Conservation (phyloP, 768 basidiomycete species). For the Kwoniella sp. region DNA sequence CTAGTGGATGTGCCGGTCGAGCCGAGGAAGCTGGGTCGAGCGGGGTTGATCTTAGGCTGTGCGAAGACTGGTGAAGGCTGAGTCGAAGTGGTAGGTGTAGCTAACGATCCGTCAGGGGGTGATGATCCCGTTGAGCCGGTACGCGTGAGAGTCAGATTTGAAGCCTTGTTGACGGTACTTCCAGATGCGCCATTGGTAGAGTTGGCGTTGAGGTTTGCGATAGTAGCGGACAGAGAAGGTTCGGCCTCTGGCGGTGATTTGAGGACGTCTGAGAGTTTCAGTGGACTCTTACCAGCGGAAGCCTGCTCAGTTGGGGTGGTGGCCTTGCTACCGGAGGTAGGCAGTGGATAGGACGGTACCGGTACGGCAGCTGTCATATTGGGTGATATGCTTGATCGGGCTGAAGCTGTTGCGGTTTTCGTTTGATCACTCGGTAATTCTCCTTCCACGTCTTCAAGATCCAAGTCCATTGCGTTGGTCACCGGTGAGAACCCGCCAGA, state of each 20-base stretch:
- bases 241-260: slow-evolving; percentile 39
- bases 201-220: neutral
- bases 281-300: slow-evolving; percentile 24
- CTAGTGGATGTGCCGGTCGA: slow-evolving; percentile 6
- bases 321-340: slow-evolving; percentile 35
- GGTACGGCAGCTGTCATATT: slow-evolving; percentile 21
- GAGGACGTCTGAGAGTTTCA: slow-evolving; percentile 44
- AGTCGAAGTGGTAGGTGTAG: slow-evolving; percentile 44
- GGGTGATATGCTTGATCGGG: slow-evolving; percentile 33
- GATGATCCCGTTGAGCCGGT: slow-evolving; percentile 37
- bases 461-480: slow-evolving; percentile 46
- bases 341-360: slow-evolving; percentile 35
- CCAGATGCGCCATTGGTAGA: slow-evolving; percentile 1
- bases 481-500: slow-evolving; percentile 41
- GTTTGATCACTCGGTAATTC: slow-evolving; percentile 13
- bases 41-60: slow-evolving; percentile 37
- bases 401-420: slow-evolving; percentile 14
- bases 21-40: slow-evolving; percentile 34
- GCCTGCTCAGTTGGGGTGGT: slow-evolving; percentile 38
- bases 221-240: slow-evolving; percentile 6
- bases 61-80: slow-evolving; percentile 47
- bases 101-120: slow-evolving; percentile 41
- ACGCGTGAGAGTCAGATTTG: slow-evolving; percentile 20
- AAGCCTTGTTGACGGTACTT: slow-evolving; percentile 11
- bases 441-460: slow-evolving; percentile 40